These are phyloP conservation scores for Zelopaecilomyces penicillatus DNA, from an alignment of 2,329 filamentous ascomycete genomes.

Conservation along the genomic window DNA sequence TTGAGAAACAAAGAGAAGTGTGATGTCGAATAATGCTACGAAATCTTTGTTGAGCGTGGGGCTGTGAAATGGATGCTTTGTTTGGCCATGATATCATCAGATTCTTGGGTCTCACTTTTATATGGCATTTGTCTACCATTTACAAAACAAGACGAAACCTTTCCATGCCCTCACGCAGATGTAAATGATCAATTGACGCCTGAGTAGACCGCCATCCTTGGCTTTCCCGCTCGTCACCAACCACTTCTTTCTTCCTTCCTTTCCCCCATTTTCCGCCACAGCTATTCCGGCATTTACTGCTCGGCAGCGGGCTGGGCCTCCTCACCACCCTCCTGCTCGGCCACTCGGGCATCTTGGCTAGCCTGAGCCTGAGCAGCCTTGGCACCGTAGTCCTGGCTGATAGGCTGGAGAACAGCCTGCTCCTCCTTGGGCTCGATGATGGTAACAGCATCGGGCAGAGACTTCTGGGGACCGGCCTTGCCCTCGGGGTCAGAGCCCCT, in stretches of 20 bases:
- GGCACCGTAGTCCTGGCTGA: constrained; percentile 97
- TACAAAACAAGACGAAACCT: constrained; percentile 30
- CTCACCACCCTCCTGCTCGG: constrained; percentile 51
- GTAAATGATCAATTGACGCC: constrained; percentile 36
- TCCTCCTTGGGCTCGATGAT: constrained; percentile 99
- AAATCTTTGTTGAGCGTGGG: neutral
- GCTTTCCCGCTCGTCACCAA: constrained; percentile 9
- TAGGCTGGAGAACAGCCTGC: constrained; percentile 86
- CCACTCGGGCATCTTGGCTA: constrained; percentile 50
- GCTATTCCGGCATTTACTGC: constrained; percentile 27
- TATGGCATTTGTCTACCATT: constrained; percentile 28
- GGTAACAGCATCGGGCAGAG: constrained; percentile 95
- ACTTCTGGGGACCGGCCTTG: constrained; percentile 96
- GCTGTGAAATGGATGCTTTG: neutral
- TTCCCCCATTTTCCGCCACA: constrained; percentile 3
- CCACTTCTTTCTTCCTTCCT: constrained; percentile 1
- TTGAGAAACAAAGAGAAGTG: constrained; percentile 5
- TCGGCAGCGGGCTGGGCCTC: constrained; percentile 37
- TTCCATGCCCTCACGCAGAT: constrained; percentile 30
- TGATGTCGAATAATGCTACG: neutral
- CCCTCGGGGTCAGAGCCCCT: constrained; percentile 98
- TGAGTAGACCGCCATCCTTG: constrained; percentile 29
- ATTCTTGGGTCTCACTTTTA: constrained; percentile 28
- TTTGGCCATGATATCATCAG: constrained; percentile 12
- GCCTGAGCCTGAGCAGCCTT: constrained; percentile 68